Percentiles rank a stretch among this genome's conserved stretches.
phyloP scores from a whole-genome alignment of 768 basidiomycete genomes.

The Auriscalpium orientale region DNA sequence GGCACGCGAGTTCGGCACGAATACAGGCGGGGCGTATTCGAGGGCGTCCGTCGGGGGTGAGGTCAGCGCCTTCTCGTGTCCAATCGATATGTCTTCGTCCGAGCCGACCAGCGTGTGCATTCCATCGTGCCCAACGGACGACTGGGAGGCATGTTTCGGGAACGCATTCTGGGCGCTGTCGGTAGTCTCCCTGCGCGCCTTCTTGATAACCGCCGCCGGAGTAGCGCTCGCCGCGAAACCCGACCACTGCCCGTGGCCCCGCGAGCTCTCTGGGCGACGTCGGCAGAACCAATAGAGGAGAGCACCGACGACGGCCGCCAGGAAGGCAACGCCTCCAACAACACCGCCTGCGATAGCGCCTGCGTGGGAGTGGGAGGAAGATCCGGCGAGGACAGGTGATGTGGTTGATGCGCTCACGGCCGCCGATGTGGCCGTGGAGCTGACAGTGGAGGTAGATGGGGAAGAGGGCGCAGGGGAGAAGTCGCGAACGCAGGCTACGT shows the following conservation, averaged over 20 bases:
- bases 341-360: conserved; percentile 47
- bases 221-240: background rate
- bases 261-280: conserved; percentile 1
- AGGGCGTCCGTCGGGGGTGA: background rate
- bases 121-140: background rate
- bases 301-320: conserved; percentile 27
- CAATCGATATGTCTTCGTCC: conserved; percentile 10
- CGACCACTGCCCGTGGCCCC: background rate
- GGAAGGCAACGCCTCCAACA: conserved; percentile 37
- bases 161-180: background rate
- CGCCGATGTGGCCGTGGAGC: conserved; percentile 5
- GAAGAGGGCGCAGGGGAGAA: conserved; percentile 2
- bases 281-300: conserved; percentile 6
- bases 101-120: conserved; percentile 6
- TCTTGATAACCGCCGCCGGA: background rate
- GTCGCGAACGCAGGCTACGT: conserved; percentile 26
- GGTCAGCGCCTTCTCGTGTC: conserved; percentile 5
- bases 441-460: conserved; percentile 14
- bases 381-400: background rate
- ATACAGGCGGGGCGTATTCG: no score
- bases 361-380: conserved; percentile 20
- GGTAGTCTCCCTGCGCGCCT: no score
- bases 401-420: background rate
- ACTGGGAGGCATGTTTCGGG: background rate
- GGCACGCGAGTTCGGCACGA: background rate